Conservation (phyloP, 768 basidiomycete species). For the Fomitopsis pulvina region DNA sequence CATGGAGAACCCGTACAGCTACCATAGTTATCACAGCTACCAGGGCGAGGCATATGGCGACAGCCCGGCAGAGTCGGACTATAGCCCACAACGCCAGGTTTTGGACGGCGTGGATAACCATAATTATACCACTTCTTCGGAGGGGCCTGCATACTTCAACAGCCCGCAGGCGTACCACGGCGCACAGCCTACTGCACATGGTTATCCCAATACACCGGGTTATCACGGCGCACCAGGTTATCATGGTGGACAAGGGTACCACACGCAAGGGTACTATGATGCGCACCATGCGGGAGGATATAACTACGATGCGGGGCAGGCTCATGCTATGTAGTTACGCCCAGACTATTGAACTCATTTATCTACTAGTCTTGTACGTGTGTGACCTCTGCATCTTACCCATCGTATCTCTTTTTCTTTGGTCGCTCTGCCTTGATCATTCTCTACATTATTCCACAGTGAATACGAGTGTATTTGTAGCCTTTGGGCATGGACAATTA, state of each 20-base stretch:
- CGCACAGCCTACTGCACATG: slow-evolving; percentile 1
- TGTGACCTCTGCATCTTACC: background rate
- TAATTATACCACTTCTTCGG: background rate
- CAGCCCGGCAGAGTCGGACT: slow-evolving; percentile 6
- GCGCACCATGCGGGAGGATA: slow-evolving; percentile 8
- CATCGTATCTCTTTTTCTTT: background rate
- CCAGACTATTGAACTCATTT: background rate
- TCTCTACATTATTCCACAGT: slow-evolving; percentile 3
- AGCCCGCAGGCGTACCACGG: slow-evolving; percentile 5
- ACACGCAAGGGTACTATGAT: slow-evolving; percentile 5
- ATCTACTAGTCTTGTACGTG: background rate
- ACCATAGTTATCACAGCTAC: slow-evolving; percentile 1
- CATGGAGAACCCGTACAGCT: slow-evolving; percentile 4
- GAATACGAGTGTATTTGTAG: slow-evolving; percentile 10
- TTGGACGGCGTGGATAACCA: background rate
- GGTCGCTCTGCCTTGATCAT: background rate
- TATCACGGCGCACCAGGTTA: background rate
- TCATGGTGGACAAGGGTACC: background rate
- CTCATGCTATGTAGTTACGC: slow-evolving; percentile 20
- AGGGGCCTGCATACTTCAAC: background rate
- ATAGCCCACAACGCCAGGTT: slow-evolving; percentile 8
- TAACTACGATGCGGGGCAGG: slow-evolving; percentile 19
- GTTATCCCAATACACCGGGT: background rate
- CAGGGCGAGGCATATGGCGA: background rate
- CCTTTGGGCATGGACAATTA: slow-evolving; percentile 4